phyloP scores from a whole-genome alignment of 2,329 filamentous ascomycete species.

The Aspergillus versicolor region DNA sequence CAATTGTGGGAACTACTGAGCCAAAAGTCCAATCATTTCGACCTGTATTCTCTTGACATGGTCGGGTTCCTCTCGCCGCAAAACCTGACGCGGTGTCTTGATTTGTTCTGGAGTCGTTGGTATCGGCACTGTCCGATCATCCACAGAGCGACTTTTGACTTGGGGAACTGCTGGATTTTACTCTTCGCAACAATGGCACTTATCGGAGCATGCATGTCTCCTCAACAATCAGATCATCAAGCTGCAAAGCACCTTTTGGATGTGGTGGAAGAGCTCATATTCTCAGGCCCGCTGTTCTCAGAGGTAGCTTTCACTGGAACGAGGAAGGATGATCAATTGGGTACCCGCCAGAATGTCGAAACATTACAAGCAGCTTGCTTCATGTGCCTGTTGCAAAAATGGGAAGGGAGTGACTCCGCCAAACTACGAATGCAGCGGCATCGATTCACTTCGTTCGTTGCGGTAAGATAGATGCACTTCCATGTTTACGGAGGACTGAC shows the following conservation, averaged over 20 bases:
- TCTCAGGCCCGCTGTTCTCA: background rate
- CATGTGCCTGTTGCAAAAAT: background rate
- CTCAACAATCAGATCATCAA: background rate
- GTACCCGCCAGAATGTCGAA: background rate
- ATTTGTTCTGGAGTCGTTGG: background rate
- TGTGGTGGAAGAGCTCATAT: background rate
- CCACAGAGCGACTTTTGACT: background rate
- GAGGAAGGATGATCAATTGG: background rate
- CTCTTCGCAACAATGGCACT: background rate
- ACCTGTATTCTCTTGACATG: background rate
- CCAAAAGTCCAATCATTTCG: background rate
- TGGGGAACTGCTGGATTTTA: background rate
- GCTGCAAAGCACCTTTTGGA: background rate
- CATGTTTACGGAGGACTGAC: background rate
- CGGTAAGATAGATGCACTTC: background rate
- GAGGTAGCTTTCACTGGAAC: background rate
- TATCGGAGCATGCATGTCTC: background rate
- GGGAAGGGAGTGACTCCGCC: background rate
- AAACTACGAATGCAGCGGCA: background rate
- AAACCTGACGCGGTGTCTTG: background rate
- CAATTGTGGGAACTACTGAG: background rate
- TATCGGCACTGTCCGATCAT: background rate
- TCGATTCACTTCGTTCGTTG: background rate
- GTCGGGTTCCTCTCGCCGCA: background rate
- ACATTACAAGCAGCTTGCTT: background rate